Evolutionary conservation across 768 basidiomycete species (phyloP).

Genomic region (Rhodotorula sphaerocarpa): DNA sequence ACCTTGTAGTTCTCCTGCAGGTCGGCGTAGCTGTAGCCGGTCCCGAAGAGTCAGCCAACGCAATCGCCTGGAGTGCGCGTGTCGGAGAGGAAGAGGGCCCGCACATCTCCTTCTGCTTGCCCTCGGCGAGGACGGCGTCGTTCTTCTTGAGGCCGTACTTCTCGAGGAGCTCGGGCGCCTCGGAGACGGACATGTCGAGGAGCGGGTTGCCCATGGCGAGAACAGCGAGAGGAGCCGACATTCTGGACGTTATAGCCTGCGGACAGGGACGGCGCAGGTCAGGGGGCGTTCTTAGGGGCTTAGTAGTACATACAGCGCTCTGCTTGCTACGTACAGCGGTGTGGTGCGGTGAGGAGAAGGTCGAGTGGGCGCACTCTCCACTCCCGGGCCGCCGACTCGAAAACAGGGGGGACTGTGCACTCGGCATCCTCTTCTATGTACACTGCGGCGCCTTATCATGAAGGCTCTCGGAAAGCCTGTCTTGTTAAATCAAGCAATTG

Average conservation of each 20-base stretch:
- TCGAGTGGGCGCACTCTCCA: too few relatives aligned
- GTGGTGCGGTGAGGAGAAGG: too few relatives aligned
- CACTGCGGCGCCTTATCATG: too few relatives aligned
- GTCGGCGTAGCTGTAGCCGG: slow-evolving; percentile 69
- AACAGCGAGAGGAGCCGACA: slow-evolving; percentile 47
- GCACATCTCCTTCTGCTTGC: slow-evolving; percentile 79
- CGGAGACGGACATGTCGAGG: slow-evolving; percentile 80
- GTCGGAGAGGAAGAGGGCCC: slow-evolving; percentile 36
- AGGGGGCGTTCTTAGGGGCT: too few relatives aligned
- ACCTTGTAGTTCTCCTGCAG: slow-evolving; percentile 64
- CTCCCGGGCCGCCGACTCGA: too few relatives aligned
- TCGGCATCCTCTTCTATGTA: too few relatives aligned
- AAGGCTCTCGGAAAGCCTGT: too few relatives aligned
- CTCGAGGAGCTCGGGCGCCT: slow-evolving; percentile 71
- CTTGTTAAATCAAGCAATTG: too few relatives aligned
- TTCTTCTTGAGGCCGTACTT: slow-evolving; percentile 89
- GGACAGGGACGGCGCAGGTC: neutral
- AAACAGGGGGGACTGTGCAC: too few relatives aligned
- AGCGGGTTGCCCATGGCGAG: slow-evolving; percentile 94
- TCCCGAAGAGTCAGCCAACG: neutral
- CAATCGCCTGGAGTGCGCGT: neutral
- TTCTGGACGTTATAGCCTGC: neutral
- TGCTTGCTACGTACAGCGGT: too few relatives aligned
- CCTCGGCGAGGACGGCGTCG: slow-evolving; percentile 89
- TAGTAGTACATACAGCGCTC: too few relatives aligned